A percentile compares a stretch with the other conserved stretches of the same genome.
Evolutionary conservation across 1,284 basidiomycete genomes (phyloP).

Genomic region (Trichosporon sp.): DNA sequence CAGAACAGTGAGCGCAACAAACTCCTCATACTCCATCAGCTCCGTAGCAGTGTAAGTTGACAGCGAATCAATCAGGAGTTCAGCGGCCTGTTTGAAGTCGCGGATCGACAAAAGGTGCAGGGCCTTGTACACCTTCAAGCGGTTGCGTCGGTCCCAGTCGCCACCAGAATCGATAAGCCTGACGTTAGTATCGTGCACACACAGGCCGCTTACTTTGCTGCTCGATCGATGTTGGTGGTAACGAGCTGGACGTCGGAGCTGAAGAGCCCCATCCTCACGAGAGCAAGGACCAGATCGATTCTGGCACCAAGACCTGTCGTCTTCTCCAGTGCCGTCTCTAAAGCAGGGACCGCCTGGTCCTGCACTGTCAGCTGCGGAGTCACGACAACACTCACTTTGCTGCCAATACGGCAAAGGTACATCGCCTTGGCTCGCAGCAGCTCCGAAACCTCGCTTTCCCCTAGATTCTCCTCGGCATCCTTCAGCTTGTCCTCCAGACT

Average conservation of each 20-base stretch:
- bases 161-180: constrained; percentile 93
- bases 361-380: constrained; percentile 27
- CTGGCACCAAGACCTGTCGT: constrained; percentile 87
- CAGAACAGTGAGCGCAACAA: constrained; percentile 81
- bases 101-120: constrained; percentile 81
- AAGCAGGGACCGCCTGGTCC: constrained; percentile 72
- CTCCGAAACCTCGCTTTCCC: constrained; percentile 89
- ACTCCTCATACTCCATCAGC: constrained; percentile 83
- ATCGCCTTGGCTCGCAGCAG: constrained; percentile 78
- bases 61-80: constrained; percentile 81
- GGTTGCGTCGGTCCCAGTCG: constrained; percentile 95
- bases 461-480: constrained; percentile 85
- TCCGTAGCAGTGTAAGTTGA: constrained; percentile 93
- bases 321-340: constrained; percentile 82
- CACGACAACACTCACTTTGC: constrained; percentile 61
- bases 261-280: constrained; percentile 88
- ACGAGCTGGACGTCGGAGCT: constrained; percentile 76
- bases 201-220: constrained; percentile 64
- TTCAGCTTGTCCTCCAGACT: constrained; percentile 72
- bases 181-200: constrained; percentile 7
- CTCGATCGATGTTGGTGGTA: constrained; percentile 67
- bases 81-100: constrained; percentile 63
- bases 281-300: constrained; percentile 86
- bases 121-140: constrained; percentile 92
- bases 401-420: constrained; percentile 84